Evolutionary conservation across 1,139 yeast species (phyloP), one percentile per base, ranked within the genome.

Genomic region (Sugiyamaella xylanicola): DNA sequence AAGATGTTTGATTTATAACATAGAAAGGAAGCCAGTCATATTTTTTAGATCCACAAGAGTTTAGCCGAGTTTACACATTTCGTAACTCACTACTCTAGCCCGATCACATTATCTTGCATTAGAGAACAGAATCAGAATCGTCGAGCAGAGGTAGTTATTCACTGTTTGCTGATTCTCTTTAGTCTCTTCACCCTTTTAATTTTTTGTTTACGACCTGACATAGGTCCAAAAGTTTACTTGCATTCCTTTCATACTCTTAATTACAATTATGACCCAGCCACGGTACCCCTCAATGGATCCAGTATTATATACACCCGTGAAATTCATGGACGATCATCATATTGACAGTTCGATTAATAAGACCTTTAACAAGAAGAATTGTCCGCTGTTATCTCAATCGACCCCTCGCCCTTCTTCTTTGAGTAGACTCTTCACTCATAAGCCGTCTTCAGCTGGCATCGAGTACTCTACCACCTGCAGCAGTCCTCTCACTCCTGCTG

Each of bases 391-490:
- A 27, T 27, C 52, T 2, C 47, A 40, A 15, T 48, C 52, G n/a
- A 20, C 45, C 5, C 40, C 52, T 22, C 52, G 52, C 8, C 52
- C 52, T 22, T 48, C 52, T 5, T 39, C 52, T 13, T 48, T 48
- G 20, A 40, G 45, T 7, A 25, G 29, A 16, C 22, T 48, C 4
- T 48, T 48, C 39, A 48, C 52, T 8, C 20, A 29, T n/a, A 48
- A 19, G 15, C 29, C 52, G 3, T 37, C 17, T 35, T 47, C 52
- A 4, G 20, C 36, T n/a, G 25, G 35, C 21, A 21, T 13, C 5
- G 17, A 2, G n/a, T 25, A 17, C 19, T 8, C 21, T 27, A 19
- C 17, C 32, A 21, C 47, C 15, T 25, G 13, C 2, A 13, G 35
- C 15, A 45, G 39, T 35, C 40, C 49, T 46, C 8, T 19, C 3